Percentiles rank a stretch among this genome's conserved stretches.
Conservation (phyloP, 495 filamentous ascomycete genomes). For the Penicillium cataractarum region DNA sequence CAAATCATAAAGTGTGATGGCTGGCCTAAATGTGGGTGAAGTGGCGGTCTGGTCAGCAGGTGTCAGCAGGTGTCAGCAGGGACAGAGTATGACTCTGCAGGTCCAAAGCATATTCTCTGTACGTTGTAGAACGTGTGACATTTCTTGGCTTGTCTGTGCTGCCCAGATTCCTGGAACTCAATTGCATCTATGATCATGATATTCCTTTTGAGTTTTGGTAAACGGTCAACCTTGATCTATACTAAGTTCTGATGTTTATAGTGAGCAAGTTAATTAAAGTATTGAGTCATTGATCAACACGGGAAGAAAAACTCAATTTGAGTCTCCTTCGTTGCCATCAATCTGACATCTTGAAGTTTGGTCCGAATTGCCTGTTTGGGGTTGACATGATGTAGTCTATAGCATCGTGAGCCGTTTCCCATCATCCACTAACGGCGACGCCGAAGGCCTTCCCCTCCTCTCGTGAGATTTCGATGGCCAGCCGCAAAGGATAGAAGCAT, state of each 20-base stretch:
- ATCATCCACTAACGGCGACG: not conserved
- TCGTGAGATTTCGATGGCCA: not conserved
- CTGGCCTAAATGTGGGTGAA: not conserved
- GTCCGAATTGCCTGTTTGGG: not conserved
- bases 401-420: not conserved
- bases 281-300: not conserved
- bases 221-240: too few species aligned
- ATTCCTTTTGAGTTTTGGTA: not conserved
- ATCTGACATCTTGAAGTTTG: not conserved
- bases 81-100: not conserved
- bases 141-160: not conserved
- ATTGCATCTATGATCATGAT: not conserved
- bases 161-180: not conserved
- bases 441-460: not conserved
- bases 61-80: not conserved
- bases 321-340: not conserved
- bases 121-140: not conserved
- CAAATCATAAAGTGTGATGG: not conserved
- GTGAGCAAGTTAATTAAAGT: too few species aligned
- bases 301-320: not conserved
- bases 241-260: not conserved
- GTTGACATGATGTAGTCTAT: not conserved
- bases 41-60: not conserved
- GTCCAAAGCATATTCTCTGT: not conserved
- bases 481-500: not conserved